Conservation (phyloP, 116 monocot species). For the Zostera marina region DNA sequence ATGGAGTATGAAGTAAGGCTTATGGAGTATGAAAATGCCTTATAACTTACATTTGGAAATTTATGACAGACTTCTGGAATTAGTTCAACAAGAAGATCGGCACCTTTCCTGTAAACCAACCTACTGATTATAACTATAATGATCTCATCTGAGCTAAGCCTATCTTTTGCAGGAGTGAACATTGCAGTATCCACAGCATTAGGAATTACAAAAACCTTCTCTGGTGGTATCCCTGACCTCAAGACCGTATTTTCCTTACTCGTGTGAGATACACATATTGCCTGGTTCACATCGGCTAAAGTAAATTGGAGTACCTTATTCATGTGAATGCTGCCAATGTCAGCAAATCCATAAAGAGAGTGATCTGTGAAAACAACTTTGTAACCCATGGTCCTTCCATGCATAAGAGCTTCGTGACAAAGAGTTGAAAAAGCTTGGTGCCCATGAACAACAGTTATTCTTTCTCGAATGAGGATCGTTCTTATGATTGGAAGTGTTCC, state of each 20-base stretch:
- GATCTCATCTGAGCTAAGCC: slow-evolving; percentile 55
- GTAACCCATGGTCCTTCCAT: slow-evolving; percentile 89
- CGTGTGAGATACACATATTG: slow-evolving; percentile 93
- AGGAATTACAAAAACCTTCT: slow-evolving; percentile 85
- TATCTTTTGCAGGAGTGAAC: slow-evolving; percentile 63
- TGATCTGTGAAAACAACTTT: slow-evolving; percentile 87
- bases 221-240: slow-evolving; percentile 70
- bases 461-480: slow-evolving; percentile 73
- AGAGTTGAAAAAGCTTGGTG: slow-evolving; percentile 97
- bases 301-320: slow-evolving; percentile 94
- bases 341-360: slow-evolving; percentile 91
- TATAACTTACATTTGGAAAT: slow-evolving; percentile 62
- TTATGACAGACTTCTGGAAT: slow-evolving; percentile 78
- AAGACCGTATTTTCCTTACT: slow-evolving; percentile 95
- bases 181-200: slow-evolving; percentile 96
- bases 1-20: not conserved
- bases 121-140: slow-evolving; percentile 87
- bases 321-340: slow-evolving; percentile 95
- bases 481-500: slow-evolving; percentile 70
- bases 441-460: slow-evolving; percentile 87
- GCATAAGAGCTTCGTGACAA: slow-evolving; percentile 92
- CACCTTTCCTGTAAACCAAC: slow-evolving; percentile 88
- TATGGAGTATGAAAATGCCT: not conserved
- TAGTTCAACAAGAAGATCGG: slow-evolving; percentile 95
- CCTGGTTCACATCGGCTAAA: slow-evolving; percentile 77